phyloP scores from a whole-genome alignment of 805 yeast genomes.

The Saccharomycopsis fodiens region DNA sequence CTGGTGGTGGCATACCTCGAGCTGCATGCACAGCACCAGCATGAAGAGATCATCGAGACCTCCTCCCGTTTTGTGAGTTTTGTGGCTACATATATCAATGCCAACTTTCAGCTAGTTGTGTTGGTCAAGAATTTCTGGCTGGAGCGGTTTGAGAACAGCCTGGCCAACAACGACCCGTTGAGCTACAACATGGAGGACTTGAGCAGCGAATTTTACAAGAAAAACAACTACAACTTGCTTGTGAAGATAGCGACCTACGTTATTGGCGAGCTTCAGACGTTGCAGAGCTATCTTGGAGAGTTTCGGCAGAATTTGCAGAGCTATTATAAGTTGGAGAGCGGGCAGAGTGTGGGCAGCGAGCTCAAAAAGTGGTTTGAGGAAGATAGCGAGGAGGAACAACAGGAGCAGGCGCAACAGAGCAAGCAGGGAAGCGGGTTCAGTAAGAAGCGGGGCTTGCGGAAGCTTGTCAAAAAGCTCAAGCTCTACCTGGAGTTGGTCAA shows the following conservation, averaged over 20 bases:
- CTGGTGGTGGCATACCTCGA: slow-evolving; percentile 6
- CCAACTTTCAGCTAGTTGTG: slow-evolving; percentile 16
- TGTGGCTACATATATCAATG: slow-evolving; percentile 7
- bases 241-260: slow-evolving; percentile 14
- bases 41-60: slow-evolving; percentile 4
- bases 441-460: not conserved
- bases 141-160: slow-evolving; percentile 10
- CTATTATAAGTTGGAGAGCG: not conserved
- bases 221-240: slow-evolving; percentile 15
- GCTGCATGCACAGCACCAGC: not conserved
- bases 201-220: slow-evolving; percentile 12
- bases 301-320: slow-evolving; percentile 1
- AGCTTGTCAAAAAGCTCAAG: not conserved
- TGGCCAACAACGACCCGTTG: slow-evolving; percentile 7
- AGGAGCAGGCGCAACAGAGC: not conserved
- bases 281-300: slow-evolving; percentile 4
- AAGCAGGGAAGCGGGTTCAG: not conserved
- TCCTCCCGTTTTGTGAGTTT: slow-evolving; percentile 10
- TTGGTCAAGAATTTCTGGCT: slow-evolving; percentile 18
- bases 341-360: not conserved
- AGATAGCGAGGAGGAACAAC: not conserved
- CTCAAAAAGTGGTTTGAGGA: slow-evolving; percentile 3
- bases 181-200: slow-evolving; percentile 15
- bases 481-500: not conserved
- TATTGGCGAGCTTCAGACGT: slow-evolving; percentile 3